Conservation (phyloP, 2,329 filamentous ascomycete species). For the Calonectria montana region DNA sequence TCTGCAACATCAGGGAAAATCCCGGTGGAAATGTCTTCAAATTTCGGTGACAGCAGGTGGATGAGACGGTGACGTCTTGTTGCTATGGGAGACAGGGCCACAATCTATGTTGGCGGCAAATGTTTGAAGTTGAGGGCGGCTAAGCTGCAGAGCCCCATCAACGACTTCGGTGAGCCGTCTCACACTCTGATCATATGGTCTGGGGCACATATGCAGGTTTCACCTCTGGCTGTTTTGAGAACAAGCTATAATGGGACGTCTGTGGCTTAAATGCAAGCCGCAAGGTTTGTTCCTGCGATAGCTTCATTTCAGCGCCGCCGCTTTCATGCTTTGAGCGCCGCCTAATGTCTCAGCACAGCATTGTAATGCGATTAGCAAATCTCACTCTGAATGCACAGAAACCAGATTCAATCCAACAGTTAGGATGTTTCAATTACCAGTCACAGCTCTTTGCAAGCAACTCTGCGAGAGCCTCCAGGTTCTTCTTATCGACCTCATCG, state of each 20-base stretch:
- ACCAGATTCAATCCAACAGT: background rate
- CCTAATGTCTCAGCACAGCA: constrained; percentile 1
- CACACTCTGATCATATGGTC: constrained; percentile 20
- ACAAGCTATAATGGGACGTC: constrained; percentile 20
- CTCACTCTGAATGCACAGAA: background rate
- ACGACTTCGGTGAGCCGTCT: constrained; percentile 27
- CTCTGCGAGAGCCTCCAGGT: constrained; percentile 74
- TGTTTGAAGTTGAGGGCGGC: constrained; percentile 22
- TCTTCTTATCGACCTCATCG: constrained; percentile 72
- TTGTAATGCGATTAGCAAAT: background rate
- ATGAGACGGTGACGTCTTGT: constrained; percentile 20
- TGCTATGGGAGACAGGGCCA: constrained; percentile 37
- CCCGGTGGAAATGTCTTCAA: constrained; percentile 14
- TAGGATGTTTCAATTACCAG: constrained; percentile 60
- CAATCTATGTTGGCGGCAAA: constrained; percentile 4
- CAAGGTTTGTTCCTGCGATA: constrained; percentile 3
- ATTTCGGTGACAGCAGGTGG: background rate
- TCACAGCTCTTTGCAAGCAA: constrained; percentile 72
- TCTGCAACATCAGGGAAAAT: constrained; percentile 22
- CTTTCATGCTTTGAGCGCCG: background rate
- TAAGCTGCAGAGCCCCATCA: constrained; percentile 20
- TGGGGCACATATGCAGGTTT: constrained; percentile 26
- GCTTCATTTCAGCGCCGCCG: constrained; percentile 4
- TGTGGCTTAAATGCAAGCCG: constrained; percentile 1
- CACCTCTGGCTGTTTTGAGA: constrained; percentile 27